These are phyloP conservation scores for Leishmania amazonensis DNA, from an alignment of 208 protist species.

Conservation along the genomic window DNA sequence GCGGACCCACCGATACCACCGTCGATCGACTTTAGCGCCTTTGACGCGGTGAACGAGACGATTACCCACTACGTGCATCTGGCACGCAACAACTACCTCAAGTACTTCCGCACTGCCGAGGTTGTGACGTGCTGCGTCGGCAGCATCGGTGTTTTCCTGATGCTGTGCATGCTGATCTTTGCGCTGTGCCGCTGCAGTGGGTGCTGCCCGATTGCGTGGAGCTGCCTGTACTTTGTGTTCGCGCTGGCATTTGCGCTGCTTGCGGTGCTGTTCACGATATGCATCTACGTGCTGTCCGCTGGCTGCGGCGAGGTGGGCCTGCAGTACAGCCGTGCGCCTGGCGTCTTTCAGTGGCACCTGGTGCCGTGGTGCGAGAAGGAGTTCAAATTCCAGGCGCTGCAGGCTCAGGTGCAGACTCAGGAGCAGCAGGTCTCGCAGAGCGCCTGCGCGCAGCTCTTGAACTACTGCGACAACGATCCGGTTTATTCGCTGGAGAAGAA, in stretches of 20 bases:
- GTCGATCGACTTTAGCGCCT: constrained; percentile 35
- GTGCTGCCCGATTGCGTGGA: constrained; percentile 43
- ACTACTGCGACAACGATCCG: constrained; percentile 46
- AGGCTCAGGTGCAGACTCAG: constrained; percentile 29
- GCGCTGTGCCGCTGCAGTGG: constrained; percentile 48
- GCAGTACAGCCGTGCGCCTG: constrained; percentile 69
- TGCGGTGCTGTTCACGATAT: constrained; percentile 59
- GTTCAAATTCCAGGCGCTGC: constrained; percentile 45
- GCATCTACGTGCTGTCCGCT: constrained; percentile 43
- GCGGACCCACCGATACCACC: constrained; percentile 22
- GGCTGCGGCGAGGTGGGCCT: constrained; percentile 62
- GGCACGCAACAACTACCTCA: constrained; percentile 53
- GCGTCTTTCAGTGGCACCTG: constrained; percentile 80
- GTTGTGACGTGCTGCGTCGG: constrained; percentile 63
- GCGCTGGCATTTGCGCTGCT: constrained; percentile 63
- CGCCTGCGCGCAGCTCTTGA: constrained; percentile 59
- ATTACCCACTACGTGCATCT: constrained; percentile 34
- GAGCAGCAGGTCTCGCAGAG: constrained; percentile 17
- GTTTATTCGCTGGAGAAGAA: constrained; percentile 9
- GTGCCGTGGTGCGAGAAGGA: constrained; percentile 63
- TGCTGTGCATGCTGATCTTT: constrained; percentile 64
- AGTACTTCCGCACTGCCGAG: constrained; percentile 58
- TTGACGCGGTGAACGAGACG: constrained; percentile 41
- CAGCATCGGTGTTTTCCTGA: constrained; percentile 50
- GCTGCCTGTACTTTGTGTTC: constrained; percentile 66